A percentile compares a stretch with the other conserved stretches of the same genome.
Evolutionary conservation across 2,329 filamentous ascomycete genomes (phyloP).

Genomic region (Verticillium tricorpus): DNA sequence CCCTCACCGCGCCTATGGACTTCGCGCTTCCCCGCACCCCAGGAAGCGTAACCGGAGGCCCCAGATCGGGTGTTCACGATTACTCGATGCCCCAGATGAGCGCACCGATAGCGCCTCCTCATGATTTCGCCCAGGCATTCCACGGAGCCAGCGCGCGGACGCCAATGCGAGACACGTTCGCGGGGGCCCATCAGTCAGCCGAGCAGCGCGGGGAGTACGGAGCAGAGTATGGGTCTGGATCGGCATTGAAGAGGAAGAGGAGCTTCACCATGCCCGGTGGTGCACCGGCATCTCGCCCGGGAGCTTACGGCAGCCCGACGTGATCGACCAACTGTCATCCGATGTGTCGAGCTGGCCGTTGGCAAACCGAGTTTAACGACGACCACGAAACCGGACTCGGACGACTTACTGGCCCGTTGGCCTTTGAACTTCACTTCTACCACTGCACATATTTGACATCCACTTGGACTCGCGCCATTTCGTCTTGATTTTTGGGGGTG

Average conservation of each 20-base stretch:
- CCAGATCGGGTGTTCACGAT: conserved; percentile 32
- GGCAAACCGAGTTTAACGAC: neutral
- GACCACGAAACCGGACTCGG: conserved; percentile 1
- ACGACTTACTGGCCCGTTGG: neutral
- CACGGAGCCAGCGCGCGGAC: conserved; percentile 37
- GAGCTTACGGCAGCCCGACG: conserved; percentile 15
- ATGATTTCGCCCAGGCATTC: conserved; percentile 47
- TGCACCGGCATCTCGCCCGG: conserved; percentile 11
- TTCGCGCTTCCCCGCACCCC: conserved; percentile 43
- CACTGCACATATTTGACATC: neutral
- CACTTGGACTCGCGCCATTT: neutral
- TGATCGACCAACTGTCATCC: conserved; percentile 3
- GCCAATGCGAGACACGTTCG: conserved; percentile 41
- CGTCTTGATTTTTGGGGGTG: neutral
- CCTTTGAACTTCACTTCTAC: neutral
- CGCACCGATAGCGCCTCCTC: conserved; percentile 47
- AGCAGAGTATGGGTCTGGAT: conserved; percentile 18
- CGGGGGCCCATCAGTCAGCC: conserved; percentile 21
- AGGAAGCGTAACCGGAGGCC: conserved; percentile 16
- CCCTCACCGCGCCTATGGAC: conserved; percentile 49
- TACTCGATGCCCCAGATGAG: conserved; percentile 52
- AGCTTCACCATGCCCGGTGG: conserved; percentile 24
- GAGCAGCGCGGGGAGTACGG: conserved; percentile 18
- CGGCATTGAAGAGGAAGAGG: conserved; percentile 29
- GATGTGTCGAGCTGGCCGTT: neutral